phyloP scores from a whole-genome alignment of 495 filamentous ascomycete species.

The Tricharina praecox region DNA sequence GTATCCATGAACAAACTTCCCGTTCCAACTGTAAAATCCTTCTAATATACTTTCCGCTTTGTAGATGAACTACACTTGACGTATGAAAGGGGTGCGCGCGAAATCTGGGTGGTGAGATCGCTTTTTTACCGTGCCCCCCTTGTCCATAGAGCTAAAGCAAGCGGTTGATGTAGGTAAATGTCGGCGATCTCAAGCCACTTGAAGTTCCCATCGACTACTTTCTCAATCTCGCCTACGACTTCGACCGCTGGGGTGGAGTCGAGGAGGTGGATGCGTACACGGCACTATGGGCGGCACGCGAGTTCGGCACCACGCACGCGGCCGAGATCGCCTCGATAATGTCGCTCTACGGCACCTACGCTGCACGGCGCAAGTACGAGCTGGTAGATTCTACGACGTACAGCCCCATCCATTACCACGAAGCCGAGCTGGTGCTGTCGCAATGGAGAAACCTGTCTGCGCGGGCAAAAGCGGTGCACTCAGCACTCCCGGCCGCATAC shows the following conservation, averaged over 20 bases:
- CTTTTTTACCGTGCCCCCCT: neutral
- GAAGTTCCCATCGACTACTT: conserved; percentile 54
- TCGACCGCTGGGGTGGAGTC: conserved; percentile 34
- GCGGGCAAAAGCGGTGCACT: conserved; percentile 40
- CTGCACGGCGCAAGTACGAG: conserved; percentile 51
- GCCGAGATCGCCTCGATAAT: conserved; percentile 38
- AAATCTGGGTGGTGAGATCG: conserved; percentile 48
- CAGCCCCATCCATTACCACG: conserved; percentile 51
- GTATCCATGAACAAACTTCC: too few species aligned
- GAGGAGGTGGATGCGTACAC: conserved; percentile 42
- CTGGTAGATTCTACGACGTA: conserved; percentile 46
- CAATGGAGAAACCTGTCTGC: conserved; percentile 43
- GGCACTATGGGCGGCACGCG: conserved; percentile 39
- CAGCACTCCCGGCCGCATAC: conserved; percentile 32
- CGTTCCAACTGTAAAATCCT: too few species aligned
- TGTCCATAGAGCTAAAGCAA: too few species aligned
- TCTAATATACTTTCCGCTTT: too few species aligned
- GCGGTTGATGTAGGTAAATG: too few species aligned
- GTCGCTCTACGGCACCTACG: conserved; percentile 44
- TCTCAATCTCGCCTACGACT: conserved; percentile 50
- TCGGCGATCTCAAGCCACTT: conserved; percentile 55
- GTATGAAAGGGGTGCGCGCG: conserved; percentile 41
- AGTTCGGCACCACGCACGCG: conserved; percentile 39
- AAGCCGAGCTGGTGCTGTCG: conserved; percentile 46
- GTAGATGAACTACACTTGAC: conserved; percentile 50